Base-by-base conservation (phyloP, 192 early-diverging fungal genomes). In the Haplosporangium gracile region DNA sequence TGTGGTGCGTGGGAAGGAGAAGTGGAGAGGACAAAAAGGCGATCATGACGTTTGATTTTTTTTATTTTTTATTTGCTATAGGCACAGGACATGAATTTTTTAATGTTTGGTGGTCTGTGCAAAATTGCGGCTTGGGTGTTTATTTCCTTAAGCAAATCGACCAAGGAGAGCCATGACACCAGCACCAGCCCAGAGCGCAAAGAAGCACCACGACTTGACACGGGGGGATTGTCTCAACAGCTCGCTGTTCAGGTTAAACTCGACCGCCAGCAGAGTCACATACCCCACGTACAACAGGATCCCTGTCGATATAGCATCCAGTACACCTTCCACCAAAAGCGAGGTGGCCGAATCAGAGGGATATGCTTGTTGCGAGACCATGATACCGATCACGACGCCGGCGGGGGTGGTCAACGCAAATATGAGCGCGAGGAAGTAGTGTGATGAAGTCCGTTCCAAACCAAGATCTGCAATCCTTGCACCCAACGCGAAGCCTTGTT, bases 201-300 rank as follows among this genome's bases (percentile, higher is more conserved):
- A 51, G 76, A 96, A 92, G 68, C 91, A 94, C 7, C 87, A 74
- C 7, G 88, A 69, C 68, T 95, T 93, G 45, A 79, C 57, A 11
- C 24, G 68, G 7, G 75, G 70, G 22, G 88, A 57, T 36, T 83
- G 78, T 9, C 75, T 82, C 24, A 81, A 74, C 71, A 95, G 69
- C 20, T 81, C 79, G 24, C 72, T 53, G 24, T 89, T 93, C 47
- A 90, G 77, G 10, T 91, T 92, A 82, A 97, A 92, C 82, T 97
- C 95, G 40, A 91, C 89, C 29, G 93, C 92, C 47, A 97, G 90
- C 71, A 97, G 79, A 53, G 95, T 94, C 29, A 93, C 93, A 60
- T 94, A 91, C 2, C 94, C 93, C 81, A 91, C 94, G 85, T 97
- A 97, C 13, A 97, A 83, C 18, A 97, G 83, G 45, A 97, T 96